Evolutionary conservation across 2,329 filamentous ascomycete species (phyloP).

Genomic region (Ceratocystis eucalypticola): DNA sequence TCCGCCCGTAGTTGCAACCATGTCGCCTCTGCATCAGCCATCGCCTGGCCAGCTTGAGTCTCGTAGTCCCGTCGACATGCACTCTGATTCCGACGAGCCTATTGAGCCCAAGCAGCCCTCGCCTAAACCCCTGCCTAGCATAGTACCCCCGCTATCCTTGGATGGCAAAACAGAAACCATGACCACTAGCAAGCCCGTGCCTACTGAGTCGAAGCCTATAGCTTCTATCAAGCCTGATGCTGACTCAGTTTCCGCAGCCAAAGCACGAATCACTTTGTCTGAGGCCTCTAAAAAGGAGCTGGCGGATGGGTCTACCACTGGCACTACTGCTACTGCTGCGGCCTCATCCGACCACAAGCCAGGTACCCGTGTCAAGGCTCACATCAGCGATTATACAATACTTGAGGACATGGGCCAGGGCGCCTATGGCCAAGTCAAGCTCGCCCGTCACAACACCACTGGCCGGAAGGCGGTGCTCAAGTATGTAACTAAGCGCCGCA

Average conservation of each 20-base stretch:
- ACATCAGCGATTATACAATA: conserved; percentile 79
- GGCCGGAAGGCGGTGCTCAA: conserved; percentile 86
- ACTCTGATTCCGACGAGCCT: conserved; percentile 18
- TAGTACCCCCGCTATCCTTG: conserved; percentile 12
- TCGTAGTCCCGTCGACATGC: conserved; percentile 17
- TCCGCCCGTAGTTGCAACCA: conserved; percentile 47
- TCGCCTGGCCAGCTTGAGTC: conserved; percentile 52
- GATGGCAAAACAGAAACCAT: conserved; percentile 6
- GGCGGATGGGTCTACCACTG: not conserved
- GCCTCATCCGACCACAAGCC: conserved; percentile 48
- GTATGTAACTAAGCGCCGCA: conserved; percentile 92
- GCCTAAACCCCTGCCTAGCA: conserved; percentile 20
- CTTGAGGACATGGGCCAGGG: conserved; percentile 98
- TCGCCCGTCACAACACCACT: conserved; percentile 71
- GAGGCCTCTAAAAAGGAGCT: not conserved
- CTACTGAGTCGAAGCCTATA: not conserved
- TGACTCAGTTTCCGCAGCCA: not conserved
- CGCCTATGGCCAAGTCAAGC: conserved; percentile 93
- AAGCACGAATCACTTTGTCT: not conserved
- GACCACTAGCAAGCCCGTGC: not conserved
- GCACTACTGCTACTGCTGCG: conserved; percentile 4
- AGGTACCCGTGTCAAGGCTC: conserved; percentile 25
- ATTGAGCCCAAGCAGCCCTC: conserved; percentile 26
- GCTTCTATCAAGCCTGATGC: not conserved
- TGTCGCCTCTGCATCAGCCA: conserved; percentile 64